Base-by-base conservation (phyloP, 2,329 filamentous ascomycete genomes). In the Colletotrichum cereale region DNA sequence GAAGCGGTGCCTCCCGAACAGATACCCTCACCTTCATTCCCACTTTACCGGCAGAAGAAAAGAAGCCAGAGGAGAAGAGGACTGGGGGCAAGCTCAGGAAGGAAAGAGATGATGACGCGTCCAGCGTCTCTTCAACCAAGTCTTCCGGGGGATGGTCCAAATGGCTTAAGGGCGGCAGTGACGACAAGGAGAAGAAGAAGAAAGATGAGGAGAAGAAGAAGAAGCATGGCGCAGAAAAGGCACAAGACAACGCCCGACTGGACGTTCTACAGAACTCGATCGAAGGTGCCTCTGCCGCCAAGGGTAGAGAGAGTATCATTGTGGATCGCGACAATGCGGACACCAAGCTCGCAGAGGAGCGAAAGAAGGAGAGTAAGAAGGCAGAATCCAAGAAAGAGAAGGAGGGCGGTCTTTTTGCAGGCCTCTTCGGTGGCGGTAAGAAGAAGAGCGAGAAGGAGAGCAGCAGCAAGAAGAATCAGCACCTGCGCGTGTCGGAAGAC, bases 341-440 rank as follows among this genome's bases (percentile, higher is more conserved):
- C 74, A 85, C 83, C 73, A 94, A 92, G 78, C 83, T 96, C 10
- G 90, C 95, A 69, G 92, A 94, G 74, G 94, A 97, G 77, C 89
- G 93, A 55, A 96, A 92, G 81, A 97, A 96, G 79, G 92, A 95
- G 75, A 91, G 89, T 76, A 90, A 94, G 55, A 96, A 95, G 79
- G 88, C 90, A 5, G 92, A 92, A 40, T 87, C 91, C 26, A 97
- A 96, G 83, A 97, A 95, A 80, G 95, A 98, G 75, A 97, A 97
- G 78, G 94, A 97, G 73, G 95, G 96, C 74, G 90, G 93, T 8
- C 87, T 98, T n/a, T 95, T 99, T 75, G 96, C 95, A 0, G 96
- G 95, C 1, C 91, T 99, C 66, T 98, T 99, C 78, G 94, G 95
- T 21, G 93, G 94, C 52, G 89, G 92, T 72, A 97, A 97, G 84